Evolutionary conservation across 1,284 basidiomycete genomes (phyloP).

Genomic region (Rhodotorula sp.): DNA sequence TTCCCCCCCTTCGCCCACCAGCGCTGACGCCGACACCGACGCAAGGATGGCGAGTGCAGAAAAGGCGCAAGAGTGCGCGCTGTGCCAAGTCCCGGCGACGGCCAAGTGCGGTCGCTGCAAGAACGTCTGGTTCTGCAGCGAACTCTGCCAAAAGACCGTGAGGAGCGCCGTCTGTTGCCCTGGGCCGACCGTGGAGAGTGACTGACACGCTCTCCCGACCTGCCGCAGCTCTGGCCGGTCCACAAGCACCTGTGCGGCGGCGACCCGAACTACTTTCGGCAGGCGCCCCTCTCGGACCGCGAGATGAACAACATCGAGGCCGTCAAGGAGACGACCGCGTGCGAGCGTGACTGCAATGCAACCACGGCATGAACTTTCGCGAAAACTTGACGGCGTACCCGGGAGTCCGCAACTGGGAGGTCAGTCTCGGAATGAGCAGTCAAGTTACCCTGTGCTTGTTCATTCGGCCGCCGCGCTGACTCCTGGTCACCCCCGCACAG

Average conservation of each 20-base stretch:
- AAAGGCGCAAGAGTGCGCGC: background rate
- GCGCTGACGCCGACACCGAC: no score
- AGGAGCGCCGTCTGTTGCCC: no score
- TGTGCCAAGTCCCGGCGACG: background rate
- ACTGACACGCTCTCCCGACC: no score
- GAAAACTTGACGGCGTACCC: no score
- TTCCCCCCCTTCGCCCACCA: no score
- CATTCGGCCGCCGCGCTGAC: no score
- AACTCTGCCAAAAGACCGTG: background rate
- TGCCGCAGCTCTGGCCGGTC: background rate
- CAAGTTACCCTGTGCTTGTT: no score
- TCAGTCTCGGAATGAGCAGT: no score
- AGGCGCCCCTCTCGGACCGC: background rate
- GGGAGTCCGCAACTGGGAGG: no score
- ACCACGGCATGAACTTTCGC: background rate
- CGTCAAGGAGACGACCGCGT: background rate
- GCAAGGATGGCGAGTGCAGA: background rate
- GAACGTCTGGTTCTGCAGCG: background rate
- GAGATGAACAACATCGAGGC: background rate
- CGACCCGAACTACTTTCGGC: background rate
- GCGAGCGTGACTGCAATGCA: background rate
- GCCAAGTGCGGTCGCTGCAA: background rate
- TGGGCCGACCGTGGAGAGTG: no score
- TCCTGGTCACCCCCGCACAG: no score
- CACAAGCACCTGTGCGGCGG: background rate